Conservation (phyloP, 306 rosid genomes). For the Pachyrhizus erosus region DNA sequence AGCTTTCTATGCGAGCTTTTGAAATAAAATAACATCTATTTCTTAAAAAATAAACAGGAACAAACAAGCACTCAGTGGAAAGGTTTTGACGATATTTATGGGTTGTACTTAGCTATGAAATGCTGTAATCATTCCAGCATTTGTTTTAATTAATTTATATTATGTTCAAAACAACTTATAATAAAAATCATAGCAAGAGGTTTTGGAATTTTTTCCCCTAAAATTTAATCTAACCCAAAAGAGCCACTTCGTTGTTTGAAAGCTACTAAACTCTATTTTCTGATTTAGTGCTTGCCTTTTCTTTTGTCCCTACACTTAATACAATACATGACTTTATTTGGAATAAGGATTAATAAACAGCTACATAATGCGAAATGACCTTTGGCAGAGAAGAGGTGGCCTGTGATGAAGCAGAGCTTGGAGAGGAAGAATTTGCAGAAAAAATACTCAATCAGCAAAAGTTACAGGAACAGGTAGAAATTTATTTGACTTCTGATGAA, state of each 20-base stretch:
- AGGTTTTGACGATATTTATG: not conserved
- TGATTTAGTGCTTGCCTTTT: not conserved
- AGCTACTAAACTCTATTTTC: slow-evolving; percentile 5
- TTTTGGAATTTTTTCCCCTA: not conserved
- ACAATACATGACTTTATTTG: not conserved
- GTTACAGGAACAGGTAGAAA: slow-evolving; percentile 70
- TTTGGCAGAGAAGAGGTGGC: slow-evolving; percentile 83
- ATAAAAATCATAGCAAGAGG: not conserved
- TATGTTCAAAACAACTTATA: slow-evolving; percentile 1
- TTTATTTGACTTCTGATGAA: not conserved
- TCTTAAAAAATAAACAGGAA: not conserved
- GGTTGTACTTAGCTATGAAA: not conserved
- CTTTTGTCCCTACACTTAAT: not conserved
- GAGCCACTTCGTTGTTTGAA: not conserved
- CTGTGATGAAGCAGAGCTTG: slow-evolving; percentile 93
- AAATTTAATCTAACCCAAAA: not conserved
- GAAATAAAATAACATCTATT: not conserved
- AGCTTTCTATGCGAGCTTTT: not conserved
- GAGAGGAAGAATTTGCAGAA: slow-evolving; percentile 70
- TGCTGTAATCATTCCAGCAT: not conserved
- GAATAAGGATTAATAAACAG: slow-evolving; percentile 10
- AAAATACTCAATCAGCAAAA: slow-evolving; percentile 59
- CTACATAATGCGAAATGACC: slow-evolving; percentile 7
- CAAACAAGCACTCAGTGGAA: not conserved
- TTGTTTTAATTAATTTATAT: not conserved